Base-by-base conservation (phyloP, 176 grass and related monocot species). In the Zea luxurians region DNA sequence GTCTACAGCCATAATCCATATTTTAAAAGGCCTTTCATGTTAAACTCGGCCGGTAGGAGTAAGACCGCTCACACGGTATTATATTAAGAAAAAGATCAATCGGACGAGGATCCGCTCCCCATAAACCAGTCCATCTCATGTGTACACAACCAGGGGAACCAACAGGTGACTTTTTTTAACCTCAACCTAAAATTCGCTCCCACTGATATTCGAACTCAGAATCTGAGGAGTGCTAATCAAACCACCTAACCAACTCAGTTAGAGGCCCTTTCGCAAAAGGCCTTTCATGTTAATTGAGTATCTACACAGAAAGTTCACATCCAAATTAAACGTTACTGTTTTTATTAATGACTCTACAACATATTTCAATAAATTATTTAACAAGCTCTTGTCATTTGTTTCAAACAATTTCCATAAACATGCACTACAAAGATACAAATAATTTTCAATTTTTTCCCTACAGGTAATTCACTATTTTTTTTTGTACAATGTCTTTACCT, bases 401-500 rank as follows among this genome's bases (percentile, higher is more conserved):
- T 68, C 4, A 63, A 63, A 1, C 5, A 81, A 48, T 43, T 75
- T 42, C 43, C 35, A 66, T 17, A 59, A 59, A 17, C 17, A 2
- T 60, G 1, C 58, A 42, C 4, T 60, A 18, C 38, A 58, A 71
- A 48, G 65, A 16, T 48, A 37, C 2, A 77, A 10, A 20, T 5
- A 73, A 62, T 73, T 80, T 54, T 1, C 8, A 37, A 34, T 34
- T 37, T 34, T 67, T 61, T 34, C 6, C 27, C 59, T 35, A 5
- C 27, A 61, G 12, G 4, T 35, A 35, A 36, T 59, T 21, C 21
- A 62, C 4, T 2, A 62, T 5, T 2, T 12, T 12, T 12, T 35
- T 36, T 36, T 2, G 36, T 62, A 61, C 0, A 35, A 61, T 36
- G 27, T 15, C 85, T 73, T 78, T 91, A 99, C 96, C 96, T 99